Percentiles rank a stretch among this genome's conserved stretches.
These are phyloP conservation scores for Amanita exitialis DNA, from an alignment of 768 basidiomycete species.

Conservation along the genomic window DNA sequence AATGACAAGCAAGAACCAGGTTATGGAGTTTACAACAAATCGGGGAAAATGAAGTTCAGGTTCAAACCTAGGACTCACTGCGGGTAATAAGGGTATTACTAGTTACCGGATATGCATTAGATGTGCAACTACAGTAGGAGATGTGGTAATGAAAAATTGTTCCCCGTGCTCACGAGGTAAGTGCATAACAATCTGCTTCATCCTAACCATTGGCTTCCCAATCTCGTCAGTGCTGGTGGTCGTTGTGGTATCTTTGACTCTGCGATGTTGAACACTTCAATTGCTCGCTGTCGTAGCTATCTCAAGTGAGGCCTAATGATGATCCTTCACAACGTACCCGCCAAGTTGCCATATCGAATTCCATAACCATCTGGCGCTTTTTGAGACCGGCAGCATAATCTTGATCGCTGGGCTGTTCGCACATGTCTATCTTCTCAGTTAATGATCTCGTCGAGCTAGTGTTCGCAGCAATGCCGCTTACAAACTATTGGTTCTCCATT, in stretches of 20 bases:
- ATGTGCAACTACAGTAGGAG: too few species aligned
- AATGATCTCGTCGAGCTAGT: not conserved
- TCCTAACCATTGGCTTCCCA: slow-evolving; percentile 69
- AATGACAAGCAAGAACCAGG: slow-evolving; percentile 43
- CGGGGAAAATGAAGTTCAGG: slow-evolving; percentile 34
- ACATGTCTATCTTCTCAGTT: slow-evolving; percentile 37
- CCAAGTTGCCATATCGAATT: slow-evolving; percentile 90
- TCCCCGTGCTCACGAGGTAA: too few species aligned
- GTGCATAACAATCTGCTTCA: slow-evolving; percentile 15
- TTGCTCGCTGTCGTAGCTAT: slow-evolving; percentile 54
- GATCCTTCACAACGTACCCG: slow-evolving; percentile 36
- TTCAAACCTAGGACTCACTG: slow-evolving; percentile 44
- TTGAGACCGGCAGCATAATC: slow-evolving; percentile 55
- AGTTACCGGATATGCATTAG: not conserved
- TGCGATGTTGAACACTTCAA: slow-evolving; percentile 75
- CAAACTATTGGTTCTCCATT: slow-evolving; percentile 71
- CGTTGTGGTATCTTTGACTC: slow-evolving; percentile 71
- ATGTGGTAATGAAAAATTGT: not conserved
- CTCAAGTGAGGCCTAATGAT: not conserved
- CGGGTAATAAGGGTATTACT: slow-evolving; percentile 11
- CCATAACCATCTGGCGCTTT: slow-evolving; percentile 82
- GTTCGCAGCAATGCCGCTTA: slow-evolving; percentile 23
- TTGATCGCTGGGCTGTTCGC: slow-evolving; percentile 52
- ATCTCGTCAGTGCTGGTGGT: slow-evolving; percentile 40
- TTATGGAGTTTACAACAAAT: slow-evolving; percentile 42